These are phyloP conservation scores for Aspergillus aculeatinus DNA, from an alignment of 2,329 filamentous ascomycete species.

Conservation along the genomic window DNA sequence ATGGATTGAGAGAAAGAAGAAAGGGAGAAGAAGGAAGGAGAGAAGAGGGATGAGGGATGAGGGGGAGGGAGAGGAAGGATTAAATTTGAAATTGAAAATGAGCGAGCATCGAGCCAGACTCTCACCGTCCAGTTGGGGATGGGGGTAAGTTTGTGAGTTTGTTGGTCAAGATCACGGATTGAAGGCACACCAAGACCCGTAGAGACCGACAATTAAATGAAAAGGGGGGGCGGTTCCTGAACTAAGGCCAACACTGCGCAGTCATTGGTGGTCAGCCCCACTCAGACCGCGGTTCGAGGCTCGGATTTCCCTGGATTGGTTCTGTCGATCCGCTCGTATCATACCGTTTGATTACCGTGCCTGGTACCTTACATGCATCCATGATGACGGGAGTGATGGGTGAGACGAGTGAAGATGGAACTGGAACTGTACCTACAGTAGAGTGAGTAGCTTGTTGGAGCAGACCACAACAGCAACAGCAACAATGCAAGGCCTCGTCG, in stretches of 20 bases:
- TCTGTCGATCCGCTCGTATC: conserved; percentile 9
- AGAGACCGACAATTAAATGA: conserved; percentile 16
- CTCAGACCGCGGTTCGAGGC: conserved; percentile 11
- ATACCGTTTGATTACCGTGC: conserved; percentile 6
- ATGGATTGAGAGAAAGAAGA: conserved; percentile 1
- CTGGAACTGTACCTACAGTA: background rate
- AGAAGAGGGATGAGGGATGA: background rate
- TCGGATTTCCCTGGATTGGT: conserved; percentile 9
- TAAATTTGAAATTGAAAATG: conserved; percentile 6
- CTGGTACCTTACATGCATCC: conserved; percentile 6
- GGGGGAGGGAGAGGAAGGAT: conserved; percentile 5
- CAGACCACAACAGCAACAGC: no score
- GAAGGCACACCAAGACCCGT: conserved; percentile 1
- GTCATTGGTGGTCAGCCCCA: conserved; percentile 16
- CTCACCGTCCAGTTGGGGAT: conserved; percentile 7
- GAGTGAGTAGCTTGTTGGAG: no score
- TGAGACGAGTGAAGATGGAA: background rate
- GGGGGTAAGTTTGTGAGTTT: background rate
- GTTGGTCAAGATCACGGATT: background rate
- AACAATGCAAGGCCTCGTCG: background rate
- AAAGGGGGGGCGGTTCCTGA: conserved; percentile 25
- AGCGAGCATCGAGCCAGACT: background rate
- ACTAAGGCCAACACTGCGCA: background rate
- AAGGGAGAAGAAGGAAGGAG: conserved; percentile 7
- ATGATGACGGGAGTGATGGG: no score